Base-by-base conservation (phyloP, 225 moss, liverwort and hornwort genomes). In the Physcomitrellopsis africana region DNA sequence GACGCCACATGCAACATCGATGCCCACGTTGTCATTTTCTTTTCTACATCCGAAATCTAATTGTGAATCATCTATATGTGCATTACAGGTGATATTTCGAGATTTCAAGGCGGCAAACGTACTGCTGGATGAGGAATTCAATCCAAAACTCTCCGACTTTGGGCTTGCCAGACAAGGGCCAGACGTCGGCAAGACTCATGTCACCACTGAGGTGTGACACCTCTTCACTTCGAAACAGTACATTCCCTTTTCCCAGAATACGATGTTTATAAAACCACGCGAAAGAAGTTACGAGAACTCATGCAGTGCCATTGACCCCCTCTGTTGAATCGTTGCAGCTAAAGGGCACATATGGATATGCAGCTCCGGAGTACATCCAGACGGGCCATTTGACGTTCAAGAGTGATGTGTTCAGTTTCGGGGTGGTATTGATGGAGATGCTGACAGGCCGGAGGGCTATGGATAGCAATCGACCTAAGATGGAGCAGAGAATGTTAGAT, bases 331-430 rank as follows among this genome's bases (percentile, higher is more conserved):
- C 18, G 32, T 55, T 64, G 27, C 78, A 82, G 82, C 78, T 88
- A 57, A 83, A 82, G 57, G 89, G 89, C 11, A 89, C 89, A 3
- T 75, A 76, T 17, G 89, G 87, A 7, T 89, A 89, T 63, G 87
- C 84, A 11, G 89, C 89, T 8, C 89, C 89, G 9, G 89, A 89
- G 72, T 89, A 89, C 74, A 74, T 87, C 8, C 89, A 89, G 57
- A 89, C 90, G 23, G 90, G 90, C 6, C 86, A 88, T 51, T 63
- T 88, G 8, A 94, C 89, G 3, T 55, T 58, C 54, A 86, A 90
- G 65, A 89, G 85, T 58, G 94, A 94, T 22, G 90, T 94, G 5
- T 94, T 75, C 80, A 90, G 89, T 68, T 94, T 89, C 74, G 94
- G 94, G 53, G 84, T 89, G 14, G 81, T 94, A 60, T 81, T 85